These are phyloP conservation scores for Leccinellum rugosiceps DNA, from an alignment of 768 basidiomycete genomes.

Conservation along the genomic window DNA sequence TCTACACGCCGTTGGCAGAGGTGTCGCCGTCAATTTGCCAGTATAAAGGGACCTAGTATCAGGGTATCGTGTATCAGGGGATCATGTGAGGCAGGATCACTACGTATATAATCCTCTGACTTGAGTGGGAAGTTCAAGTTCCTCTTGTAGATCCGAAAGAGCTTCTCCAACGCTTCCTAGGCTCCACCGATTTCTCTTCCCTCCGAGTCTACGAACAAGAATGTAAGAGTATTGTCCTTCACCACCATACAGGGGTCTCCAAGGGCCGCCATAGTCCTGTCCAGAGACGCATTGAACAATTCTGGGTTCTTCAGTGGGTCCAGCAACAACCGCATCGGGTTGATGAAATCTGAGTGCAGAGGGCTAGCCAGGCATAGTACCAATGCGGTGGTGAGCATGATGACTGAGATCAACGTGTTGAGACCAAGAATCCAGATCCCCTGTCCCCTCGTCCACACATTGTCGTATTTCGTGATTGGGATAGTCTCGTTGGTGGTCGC, in stretches of 20 bases:
- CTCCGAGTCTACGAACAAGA: no score
- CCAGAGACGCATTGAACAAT: constrained; percentile 8
- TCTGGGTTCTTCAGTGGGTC: constrained; percentile 7
- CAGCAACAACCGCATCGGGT: neutral
- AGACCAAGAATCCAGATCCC: neutral
- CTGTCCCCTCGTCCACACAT: no score
- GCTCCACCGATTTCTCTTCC: neutral
- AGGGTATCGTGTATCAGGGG: no score
- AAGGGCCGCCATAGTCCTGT: neutral
- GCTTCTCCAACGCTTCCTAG: neutral
- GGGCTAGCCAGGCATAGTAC: neutral
- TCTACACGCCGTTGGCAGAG: no score
- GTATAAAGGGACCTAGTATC: no score
- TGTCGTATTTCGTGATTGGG: neutral
- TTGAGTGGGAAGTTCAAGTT: neutral
- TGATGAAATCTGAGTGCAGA: constrained; percentile 6
- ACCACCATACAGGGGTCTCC: neutral
- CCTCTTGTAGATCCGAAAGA: neutral
- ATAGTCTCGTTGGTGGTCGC: no score
- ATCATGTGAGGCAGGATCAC: no score
- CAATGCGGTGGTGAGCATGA: constrained; percentile 4
- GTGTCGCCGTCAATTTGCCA: no score
- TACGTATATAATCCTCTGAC: neutral
- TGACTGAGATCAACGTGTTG: constrained; percentile 1
- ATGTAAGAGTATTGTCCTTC: neutral